phyloP scores from a whole-genome alignment of 1,139 yeast species.

The Saccharomycopsis hybrid region DNA sequence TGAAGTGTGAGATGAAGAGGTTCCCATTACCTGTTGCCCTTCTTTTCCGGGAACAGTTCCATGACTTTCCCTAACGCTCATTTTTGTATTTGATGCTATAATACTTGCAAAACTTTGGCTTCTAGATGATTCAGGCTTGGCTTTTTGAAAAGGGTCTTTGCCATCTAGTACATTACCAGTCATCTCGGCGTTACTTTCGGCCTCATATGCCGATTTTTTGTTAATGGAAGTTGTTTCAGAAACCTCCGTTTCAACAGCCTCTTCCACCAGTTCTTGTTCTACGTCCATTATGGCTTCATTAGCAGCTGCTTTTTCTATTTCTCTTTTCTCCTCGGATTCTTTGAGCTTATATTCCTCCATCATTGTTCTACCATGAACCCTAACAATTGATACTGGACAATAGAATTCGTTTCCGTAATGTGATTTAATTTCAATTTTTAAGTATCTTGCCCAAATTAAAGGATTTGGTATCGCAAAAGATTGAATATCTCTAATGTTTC shows the following conservation, averaged over 20 bases:
- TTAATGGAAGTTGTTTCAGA: neutral
- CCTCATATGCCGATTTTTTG: too few species aligned
- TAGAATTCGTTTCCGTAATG: constrained; percentile 87
- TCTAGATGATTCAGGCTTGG: too few species aligned
- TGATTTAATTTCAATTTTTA: constrained; percentile 64
- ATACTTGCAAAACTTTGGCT: neutral
- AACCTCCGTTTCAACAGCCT: too few species aligned
- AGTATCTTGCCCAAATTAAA: constrained; percentile 80
- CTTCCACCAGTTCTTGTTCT: too few species aligned
- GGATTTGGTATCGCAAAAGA: constrained; percentile 68
- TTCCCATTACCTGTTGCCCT: neutral
- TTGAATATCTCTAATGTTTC: constrained; percentile 67
- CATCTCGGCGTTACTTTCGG: too few species aligned
- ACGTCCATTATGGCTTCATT: neutral
- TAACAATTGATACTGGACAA: constrained; percentile 77
- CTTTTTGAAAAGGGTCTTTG: too few species aligned
- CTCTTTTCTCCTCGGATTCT: constrained; percentile 26
- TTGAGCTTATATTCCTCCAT: constrained; percentile 79
- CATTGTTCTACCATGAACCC: constrained; percentile 94
- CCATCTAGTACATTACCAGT: too few species aligned
- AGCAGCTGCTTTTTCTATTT: neutral
- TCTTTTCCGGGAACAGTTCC: too few species aligned
- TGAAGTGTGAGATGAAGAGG: too few species aligned
- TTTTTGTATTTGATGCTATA: neutral
- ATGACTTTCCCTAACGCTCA: too few species aligned